A percentile compares a stretch with the other conserved stretches of the same genome.
These are phyloP conservation scores for Nannochloropsis gaditana DNA, from an alignment of 108 stramenopile genomes.

Conservation along the genomic window DNA sequence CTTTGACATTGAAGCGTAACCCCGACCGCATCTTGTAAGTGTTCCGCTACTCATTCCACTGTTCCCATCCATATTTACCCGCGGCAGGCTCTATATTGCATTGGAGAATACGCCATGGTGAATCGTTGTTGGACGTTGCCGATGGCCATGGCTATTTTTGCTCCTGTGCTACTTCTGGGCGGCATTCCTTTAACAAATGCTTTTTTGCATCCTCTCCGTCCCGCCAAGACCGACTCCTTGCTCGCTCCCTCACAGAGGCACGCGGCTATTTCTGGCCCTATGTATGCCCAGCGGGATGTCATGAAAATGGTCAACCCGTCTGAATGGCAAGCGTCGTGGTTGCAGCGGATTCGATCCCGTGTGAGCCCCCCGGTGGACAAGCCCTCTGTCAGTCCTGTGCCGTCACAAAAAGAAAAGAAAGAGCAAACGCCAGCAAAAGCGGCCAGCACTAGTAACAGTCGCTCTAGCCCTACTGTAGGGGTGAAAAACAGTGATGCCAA, in stretches of 20 bases:
- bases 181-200: not conserved
- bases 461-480: not conserved
- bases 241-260: not conserved
- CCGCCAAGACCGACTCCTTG: no score
- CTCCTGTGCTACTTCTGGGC: not conserved
- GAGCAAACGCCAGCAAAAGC: not conserved
- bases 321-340: not conserved
- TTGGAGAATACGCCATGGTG: not conserved
- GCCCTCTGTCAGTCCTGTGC: not conserved
- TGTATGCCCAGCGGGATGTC: not conserved
- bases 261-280: not conserved
- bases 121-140: constrained; percentile 10
- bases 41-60: no score
- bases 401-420: not conserved
- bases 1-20: no score
- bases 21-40: no score
- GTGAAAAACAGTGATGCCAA: not conserved
- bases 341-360: not conserved
- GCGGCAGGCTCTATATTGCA: no score
- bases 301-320: not conserved
- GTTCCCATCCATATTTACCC: no score
- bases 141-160: not conserved
- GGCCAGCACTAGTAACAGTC: not conserved
- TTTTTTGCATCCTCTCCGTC: not conserved
- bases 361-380: not conserved